A percentile compares a stretch with the other conserved stretches of the same genome.
Conservation (phyloP, 768 basidiomycete species). For the Lentinus tigrinus region DNA sequence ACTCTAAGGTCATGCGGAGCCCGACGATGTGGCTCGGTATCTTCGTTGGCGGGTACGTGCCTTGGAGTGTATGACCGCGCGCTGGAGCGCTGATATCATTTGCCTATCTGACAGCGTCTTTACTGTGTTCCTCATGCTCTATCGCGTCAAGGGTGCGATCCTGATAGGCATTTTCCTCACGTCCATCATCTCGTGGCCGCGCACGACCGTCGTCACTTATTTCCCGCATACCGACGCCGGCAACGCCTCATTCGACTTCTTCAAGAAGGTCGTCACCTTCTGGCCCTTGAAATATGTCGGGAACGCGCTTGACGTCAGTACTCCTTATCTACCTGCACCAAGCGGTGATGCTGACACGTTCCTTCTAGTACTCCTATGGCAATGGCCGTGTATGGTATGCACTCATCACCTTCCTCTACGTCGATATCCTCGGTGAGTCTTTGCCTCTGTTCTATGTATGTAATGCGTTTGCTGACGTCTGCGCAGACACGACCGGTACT, state of each 20-base stretch:
- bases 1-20: slow-evolving; percentile 58
- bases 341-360: not conserved
- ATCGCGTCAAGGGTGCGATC: slow-evolving; percentile 80
- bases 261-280: slow-evolving; percentile 82
- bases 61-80: not conserved
- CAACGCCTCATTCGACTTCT: slow-evolving; percentile 75
- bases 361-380: slow-evolving; percentile 30
- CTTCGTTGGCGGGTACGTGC: slow-evolving; percentile 71
- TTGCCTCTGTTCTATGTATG: slow-evolving; percentile 33
- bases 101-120: slow-evolving; percentile 47
- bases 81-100: not conserved
- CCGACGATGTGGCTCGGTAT: slow-evolving; percentile 90
- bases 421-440: slow-evolving; percentile 71
- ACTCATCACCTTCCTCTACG: slow-evolving; percentile 85
- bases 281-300: slow-evolving; percentile 59
- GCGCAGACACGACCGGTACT: slow-evolving; percentile 55
- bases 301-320: slow-evolving; percentile 65
- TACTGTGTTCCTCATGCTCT: slow-evolving; percentile 79
- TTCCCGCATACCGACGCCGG: slow-evolving; percentile 75
- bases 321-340: not conserved
- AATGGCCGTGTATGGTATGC: slow-evolving; percentile 87
- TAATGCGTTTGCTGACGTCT: slow-evolving; percentile 40
- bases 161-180: slow-evolving; percentile 81
- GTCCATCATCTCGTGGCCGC: slow-evolving; percentile 87
- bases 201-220: slow-evolving; percentile 75